Percentiles rank a stretch among this genome's conserved stretches.
Conservation (phyloP, 164 flowering plant species). For the Tinospora cordifolia region DNA sequence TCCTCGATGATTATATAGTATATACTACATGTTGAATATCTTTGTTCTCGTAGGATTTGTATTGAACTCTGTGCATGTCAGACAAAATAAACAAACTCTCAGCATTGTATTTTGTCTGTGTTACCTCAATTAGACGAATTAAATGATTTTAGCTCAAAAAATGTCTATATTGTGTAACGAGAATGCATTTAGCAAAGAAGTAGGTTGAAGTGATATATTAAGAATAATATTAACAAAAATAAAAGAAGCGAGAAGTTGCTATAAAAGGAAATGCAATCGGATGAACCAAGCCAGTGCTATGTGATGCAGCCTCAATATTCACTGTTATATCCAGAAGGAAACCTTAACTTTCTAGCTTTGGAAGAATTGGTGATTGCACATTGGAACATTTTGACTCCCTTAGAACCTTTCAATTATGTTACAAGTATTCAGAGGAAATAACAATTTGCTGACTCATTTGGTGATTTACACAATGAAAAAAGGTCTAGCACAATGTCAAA, state of each 20-base stretch:
- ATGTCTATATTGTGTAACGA: background rate
- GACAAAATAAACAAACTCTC: background rate
- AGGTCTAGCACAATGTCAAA: too few species aligned
- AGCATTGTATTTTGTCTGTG: background rate
- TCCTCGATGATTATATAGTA: background rate
- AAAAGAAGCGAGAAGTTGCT: background rate
- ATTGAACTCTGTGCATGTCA: background rate
- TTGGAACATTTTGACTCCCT: background rate
- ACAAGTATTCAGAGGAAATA: too few species aligned
- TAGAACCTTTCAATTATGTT: background rate
- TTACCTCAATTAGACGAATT: background rate
- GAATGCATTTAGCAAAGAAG: slow-evolving; percentile 1
- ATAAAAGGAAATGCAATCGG: background rate
- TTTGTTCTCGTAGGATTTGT: background rate
- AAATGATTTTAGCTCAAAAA: background rate
- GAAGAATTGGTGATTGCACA: background rate
- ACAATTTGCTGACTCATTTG: too few species aligned
- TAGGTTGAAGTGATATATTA: background rate
- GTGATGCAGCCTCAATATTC: background rate
- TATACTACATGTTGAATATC: background rate
- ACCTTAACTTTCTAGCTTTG: background rate
- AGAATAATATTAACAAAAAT: background rate
- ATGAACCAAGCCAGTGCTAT: too few species aligned
- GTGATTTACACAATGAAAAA: too few species aligned
- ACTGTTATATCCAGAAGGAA: background rate